Evolutionary conservation across 345 rosid genomes (phyloP).

Genomic region (Erucastrum elatum): DNA sequence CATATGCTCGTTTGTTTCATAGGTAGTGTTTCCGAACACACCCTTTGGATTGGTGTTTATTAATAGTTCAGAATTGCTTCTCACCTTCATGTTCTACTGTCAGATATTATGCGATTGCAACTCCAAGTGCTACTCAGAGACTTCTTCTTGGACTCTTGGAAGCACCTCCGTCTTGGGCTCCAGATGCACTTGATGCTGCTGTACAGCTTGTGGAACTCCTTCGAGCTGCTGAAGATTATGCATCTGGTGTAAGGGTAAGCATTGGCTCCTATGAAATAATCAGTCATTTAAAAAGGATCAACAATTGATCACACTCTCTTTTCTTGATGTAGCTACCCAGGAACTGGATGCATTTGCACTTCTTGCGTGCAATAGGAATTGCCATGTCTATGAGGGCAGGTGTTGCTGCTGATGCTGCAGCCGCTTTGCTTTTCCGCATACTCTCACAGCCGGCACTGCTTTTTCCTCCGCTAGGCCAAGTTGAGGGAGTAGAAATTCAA

Average conservation of each 20-base stretch:
- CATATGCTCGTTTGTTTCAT: slow-evolving; percentile 92
- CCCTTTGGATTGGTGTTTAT: neutral
- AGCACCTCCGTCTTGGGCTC: slow-evolving; percentile 99
- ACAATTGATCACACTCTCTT: slow-evolving; percentile 18
- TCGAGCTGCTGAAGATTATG: slow-evolving; percentile 96
- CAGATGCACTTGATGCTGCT: slow-evolving; percentile 99
- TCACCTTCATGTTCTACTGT: slow-evolving; percentile 28
- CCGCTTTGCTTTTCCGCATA: slow-evolving; percentile 91
- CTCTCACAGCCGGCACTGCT: slow-evolving; percentile 95
- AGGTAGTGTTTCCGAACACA: slow-evolving; percentile 50
- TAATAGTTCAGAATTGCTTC: slow-evolving; percentile 21
- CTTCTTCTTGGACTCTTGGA: slow-evolving; percentile 96
- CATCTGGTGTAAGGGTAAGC: slow-evolving; percentile 85
- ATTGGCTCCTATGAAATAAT: slow-evolving; percentile 9
- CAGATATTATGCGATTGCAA: slow-evolving; percentile 95
- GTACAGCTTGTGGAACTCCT: slow-evolving; percentile 99
- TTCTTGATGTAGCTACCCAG: slow-evolving; percentile 73
- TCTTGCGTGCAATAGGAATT: slow-evolving; percentile 95
- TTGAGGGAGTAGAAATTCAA: slow-evolving; percentile 82
- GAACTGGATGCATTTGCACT: slow-evolving; percentile 99
- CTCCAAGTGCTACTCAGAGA: slow-evolving; percentile 98
- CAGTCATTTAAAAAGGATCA: neutral
- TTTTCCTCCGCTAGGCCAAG: slow-evolving; percentile 91
- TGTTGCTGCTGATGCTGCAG: slow-evolving; percentile 98
- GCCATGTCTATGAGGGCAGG: slow-evolving; percentile 99